A percentile compares a stretch with the other conserved stretches of the same genome.
These are phyloP conservation scores for Scheffersomyces stipitis DNA, from an alignment of 805 yeast genomes.

Conservation along the genomic window DNA sequence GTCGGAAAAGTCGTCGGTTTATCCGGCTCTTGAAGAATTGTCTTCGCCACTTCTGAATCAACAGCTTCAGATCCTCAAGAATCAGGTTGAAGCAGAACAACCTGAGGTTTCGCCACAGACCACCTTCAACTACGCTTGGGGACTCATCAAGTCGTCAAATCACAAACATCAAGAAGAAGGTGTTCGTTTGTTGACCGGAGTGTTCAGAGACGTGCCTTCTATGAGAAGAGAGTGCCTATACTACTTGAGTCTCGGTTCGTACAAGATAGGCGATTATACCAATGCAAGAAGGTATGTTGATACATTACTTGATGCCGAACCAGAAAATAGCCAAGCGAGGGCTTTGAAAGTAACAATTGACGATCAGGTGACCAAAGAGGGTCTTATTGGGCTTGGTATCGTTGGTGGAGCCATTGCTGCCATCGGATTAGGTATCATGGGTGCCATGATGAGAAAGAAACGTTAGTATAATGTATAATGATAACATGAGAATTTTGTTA, in stretches of 20 bases:
- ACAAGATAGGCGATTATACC: constrained; percentile 81
- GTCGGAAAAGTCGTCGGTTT: constrained; percentile 8
- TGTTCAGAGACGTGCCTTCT: constrained; percentile 73
- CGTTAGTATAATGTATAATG: too few relatives aligned
- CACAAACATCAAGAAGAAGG: constrained; percentile 74
- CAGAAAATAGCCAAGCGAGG: constrained; percentile 76
- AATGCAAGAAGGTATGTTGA: constrained; percentile 87
- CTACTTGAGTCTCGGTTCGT: constrained; percentile 84
- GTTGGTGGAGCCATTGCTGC: constrained; percentile 80
- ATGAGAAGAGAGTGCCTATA: constrained; percentile 88
- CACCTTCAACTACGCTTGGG: constrained; percentile 95
- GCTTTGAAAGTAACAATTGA: constrained; percentile 75
- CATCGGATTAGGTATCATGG: constrained; percentile 66
- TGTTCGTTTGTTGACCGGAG: constrained; percentile 65
- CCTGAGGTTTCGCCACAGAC: constrained; percentile 82
- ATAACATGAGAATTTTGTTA: too few relatives aligned
- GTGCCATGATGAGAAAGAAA: constrained; percentile 41
- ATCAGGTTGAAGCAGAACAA: constrained; percentile 78
- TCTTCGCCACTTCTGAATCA: constrained; percentile 62
- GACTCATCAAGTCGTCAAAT: constrained; percentile 69
- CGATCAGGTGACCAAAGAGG: constrained; percentile 81
- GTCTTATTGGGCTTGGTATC: constrained; percentile 83
- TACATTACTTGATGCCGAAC: constrained; percentile 73
- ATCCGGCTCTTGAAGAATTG: constrained; percentile 43
- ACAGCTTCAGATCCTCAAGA: constrained; percentile 71